These are phyloP conservation scores for Vicia sativa DNA, from an alignment of 306 rosid species.

Conservation along the genomic window DNA sequence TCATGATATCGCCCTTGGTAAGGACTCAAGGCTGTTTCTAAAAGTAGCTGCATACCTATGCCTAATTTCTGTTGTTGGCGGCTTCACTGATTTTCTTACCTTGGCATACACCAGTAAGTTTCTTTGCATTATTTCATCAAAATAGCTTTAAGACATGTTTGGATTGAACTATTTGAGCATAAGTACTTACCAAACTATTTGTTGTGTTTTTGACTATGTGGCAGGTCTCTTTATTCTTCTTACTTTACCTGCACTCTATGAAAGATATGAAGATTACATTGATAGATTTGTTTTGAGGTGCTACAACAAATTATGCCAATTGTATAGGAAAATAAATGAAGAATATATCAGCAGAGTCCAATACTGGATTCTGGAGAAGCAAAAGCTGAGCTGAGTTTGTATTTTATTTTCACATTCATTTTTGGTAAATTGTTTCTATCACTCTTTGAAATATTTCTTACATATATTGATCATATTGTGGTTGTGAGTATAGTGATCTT, in stretches of 20 bases:
- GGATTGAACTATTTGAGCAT: too few relatives aligned
- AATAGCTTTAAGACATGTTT: background rate
- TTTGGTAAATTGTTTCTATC: constrained; percentile 12
- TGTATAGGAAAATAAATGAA: constrained; percentile 65
- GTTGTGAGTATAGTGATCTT: constrained; percentile 39
- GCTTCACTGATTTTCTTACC: constrained; percentile 85
- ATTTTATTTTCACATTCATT: constrained; percentile 10
- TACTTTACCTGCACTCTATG: constrained; percentile 81
- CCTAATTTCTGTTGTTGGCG: constrained; percentile 69
- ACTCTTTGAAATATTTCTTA: constrained; percentile 30
- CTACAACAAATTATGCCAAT: constrained; percentile 56
- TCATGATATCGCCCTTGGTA: constrained; percentile 78
- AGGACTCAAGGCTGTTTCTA: constrained; percentile 73
- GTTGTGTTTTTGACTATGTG: constrained; percentile 28
- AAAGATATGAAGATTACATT: constrained; percentile 70
- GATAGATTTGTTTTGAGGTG: constrained; percentile 61
- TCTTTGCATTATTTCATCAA: constrained; percentile 10
- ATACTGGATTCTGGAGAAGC: constrained; percentile 66
- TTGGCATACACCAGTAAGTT: constrained; percentile 78
- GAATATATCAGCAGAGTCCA: constrained; percentile 51
- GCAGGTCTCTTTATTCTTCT: constrained; percentile 80
- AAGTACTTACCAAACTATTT: too few relatives aligned
- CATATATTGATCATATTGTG: constrained; percentile 42
- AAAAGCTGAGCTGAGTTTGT: constrained; percentile 67
- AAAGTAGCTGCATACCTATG: constrained; percentile 77